Conservation (phyloP, 495 filamentous ascomycete genomes). For the Usnea hakonensis region DNA sequence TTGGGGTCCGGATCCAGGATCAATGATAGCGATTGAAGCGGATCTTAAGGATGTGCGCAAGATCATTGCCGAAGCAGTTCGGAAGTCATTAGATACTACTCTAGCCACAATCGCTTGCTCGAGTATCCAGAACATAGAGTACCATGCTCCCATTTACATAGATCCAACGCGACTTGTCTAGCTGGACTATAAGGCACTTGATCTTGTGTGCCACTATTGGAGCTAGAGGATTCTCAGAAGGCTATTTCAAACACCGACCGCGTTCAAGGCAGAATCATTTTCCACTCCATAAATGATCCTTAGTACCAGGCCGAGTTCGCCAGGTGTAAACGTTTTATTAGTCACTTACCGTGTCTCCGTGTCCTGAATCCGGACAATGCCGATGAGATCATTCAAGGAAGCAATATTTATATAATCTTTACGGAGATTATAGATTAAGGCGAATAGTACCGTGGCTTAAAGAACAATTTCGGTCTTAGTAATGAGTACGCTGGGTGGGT, state of each 20-base stretch:
- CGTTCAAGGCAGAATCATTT: constrained; percentile 28
- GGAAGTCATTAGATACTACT: too few relatives aligned
- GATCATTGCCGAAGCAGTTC: constrained; percentile 7
- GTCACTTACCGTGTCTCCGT: constrained; percentile 32
- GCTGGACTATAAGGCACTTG: constrained; percentile 29
- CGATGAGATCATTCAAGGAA: constrained; percentile 44
- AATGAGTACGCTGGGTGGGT: constrained; percentile 41
- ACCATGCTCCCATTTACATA: constrained; percentile 36
- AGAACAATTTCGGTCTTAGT: constrained; percentile 38
- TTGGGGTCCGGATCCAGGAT: background rate
- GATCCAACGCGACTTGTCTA: constrained; percentile 33
- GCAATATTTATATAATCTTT: constrained; percentile 43
- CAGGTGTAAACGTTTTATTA: constrained; percentile 37
- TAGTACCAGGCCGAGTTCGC: constrained; percentile 32
- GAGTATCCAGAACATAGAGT: constrained; percentile 38
- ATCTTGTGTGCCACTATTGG: constrained; percentile 24
- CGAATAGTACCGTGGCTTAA: constrained; percentile 37
- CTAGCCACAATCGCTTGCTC: constrained; percentile 39
- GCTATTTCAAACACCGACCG: too few relatives aligned
- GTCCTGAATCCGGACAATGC: constrained; percentile 34
- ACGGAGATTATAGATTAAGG: constrained; percentile 44
- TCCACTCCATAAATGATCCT: constrained; percentile 27
- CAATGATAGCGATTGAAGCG: background rate
- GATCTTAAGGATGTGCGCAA: background rate
- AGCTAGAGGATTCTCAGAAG: constrained; percentile 24